A percentile compares a stretch with the other conserved stretches of the same genome.
Evolutionary conservation across 306 rosid genomes (phyloP).

Genomic region (Rosa lucieae): DNA sequence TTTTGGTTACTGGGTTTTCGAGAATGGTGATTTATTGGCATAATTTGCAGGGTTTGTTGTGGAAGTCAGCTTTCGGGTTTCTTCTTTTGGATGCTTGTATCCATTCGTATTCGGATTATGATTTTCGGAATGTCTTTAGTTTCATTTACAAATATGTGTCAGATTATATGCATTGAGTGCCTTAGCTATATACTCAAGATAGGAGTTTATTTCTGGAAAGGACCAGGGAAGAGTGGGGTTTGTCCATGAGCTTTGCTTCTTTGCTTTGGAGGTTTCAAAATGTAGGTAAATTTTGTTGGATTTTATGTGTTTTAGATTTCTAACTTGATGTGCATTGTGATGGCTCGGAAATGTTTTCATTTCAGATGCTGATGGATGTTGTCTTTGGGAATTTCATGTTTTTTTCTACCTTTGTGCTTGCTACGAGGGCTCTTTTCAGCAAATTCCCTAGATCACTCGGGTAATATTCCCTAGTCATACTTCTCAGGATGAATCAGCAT

Average conservation of each 20-base stretch:
- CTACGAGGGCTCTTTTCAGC: conserved; percentile 47
- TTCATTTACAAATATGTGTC: conserved; percentile 5
- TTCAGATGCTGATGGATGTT: conserved; percentile 60
- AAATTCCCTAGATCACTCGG: conserved; percentile 43
- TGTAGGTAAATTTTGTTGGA: conserved; percentile 37
- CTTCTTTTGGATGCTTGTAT: conserved; percentile 89
- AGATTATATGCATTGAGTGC: conserved; percentile 12
- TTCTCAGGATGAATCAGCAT: not conserved
- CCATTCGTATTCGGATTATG: conserved; percentile 19
- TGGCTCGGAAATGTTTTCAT: not conserved
- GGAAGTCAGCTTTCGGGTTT: conserved; percentile 62
- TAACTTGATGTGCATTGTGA: not conserved
- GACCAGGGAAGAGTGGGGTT: conserved; percentile 41
- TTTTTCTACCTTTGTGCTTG: conserved; percentile 53
- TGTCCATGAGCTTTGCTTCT: conserved; percentile 48
- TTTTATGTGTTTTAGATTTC: conserved; percentile 19
- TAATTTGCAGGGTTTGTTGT: conserved; percentile 59
- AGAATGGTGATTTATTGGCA: conserved; percentile 13
- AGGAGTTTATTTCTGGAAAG: conserved; percentile 58
- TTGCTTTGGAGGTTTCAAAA: conserved; percentile 55
- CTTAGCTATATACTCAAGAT: conserved; percentile 55
- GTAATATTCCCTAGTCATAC: conserved; percentile 28
- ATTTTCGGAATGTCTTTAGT: conserved; percentile 3
- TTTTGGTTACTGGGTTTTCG: conserved; percentile 8
- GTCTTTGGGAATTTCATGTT: conserved; percentile 66